Percentiles rank a stretch among this genome's conserved stretches.
These are phyloP conservation scores for Moringa oleifera DNA, from an alignment of 345 rosid species.

Conservation along the genomic window DNA sequence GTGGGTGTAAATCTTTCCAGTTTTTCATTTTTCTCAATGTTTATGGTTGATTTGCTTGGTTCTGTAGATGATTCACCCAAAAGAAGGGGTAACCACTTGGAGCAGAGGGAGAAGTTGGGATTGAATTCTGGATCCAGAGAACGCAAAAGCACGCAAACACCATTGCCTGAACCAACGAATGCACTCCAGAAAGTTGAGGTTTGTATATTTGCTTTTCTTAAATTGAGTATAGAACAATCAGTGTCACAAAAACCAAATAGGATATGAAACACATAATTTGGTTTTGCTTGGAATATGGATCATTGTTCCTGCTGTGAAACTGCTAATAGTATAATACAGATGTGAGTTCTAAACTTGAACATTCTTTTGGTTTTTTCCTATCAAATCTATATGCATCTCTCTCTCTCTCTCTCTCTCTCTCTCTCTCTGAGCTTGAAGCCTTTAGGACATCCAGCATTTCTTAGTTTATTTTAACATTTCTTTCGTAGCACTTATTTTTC, in stretches of 20 bases:
- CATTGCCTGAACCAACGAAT: constrained; percentile 51
- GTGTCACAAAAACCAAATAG: not conserved
- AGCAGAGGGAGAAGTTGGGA: constrained; percentile 84
- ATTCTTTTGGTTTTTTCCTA: not conserved
- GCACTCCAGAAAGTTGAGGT: constrained; percentile 87
- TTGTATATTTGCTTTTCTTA: constrained; percentile 12
- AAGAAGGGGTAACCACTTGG: constrained; percentile 54
- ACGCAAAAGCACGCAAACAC: constrained; percentile 34
- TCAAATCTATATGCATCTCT: too few species aligned
- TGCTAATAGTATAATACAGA: not conserved
- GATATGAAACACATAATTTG: not conserved
- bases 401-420: too few species aligned
- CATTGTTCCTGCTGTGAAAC: too few species aligned
- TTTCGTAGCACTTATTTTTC: too few species aligned
- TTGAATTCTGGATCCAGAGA: constrained; percentile 47
- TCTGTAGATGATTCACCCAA: constrained; percentile 54
- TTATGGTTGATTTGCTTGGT: constrained; percentile 11
- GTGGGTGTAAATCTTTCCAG: constrained; percentile 5
- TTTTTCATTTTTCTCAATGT: not conserved
- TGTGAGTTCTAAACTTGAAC: not conserved
- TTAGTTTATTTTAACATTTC: too few species aligned
- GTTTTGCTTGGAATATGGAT: not conserved
- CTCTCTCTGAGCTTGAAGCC: too few species aligned
- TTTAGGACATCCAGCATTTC: too few species aligned
- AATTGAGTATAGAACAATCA: too few species aligned